Base-by-base conservation (phyloP, 2,329 filamentous ascomycete genomes). In the Cercospora janseana region DNA sequence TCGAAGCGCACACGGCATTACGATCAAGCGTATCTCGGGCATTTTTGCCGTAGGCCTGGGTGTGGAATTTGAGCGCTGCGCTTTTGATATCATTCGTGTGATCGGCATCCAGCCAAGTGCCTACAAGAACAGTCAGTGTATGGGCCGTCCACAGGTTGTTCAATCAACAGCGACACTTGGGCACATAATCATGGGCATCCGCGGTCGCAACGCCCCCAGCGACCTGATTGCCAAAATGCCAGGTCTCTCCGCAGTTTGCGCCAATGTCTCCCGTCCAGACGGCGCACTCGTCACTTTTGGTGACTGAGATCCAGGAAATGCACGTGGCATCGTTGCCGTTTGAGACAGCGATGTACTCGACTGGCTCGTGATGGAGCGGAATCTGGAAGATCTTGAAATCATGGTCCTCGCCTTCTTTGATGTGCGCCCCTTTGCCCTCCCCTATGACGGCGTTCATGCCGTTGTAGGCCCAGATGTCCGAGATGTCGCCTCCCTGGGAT, bases 251-350 rank as follows among this genome's bases (percentile, higher is more conserved):
- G n/a, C 31, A 34, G 6, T 34, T 16, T 4, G 31, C 31, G 15
- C 31, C 31, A 13, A 34, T 8, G 13, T 34, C 31, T 2, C 31
- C 31, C 4, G 31, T 34, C 31, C 31, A 34, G 4, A 8, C 31
- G 31, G 13, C 31, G 6, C 31, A n/a, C 9, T 43, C 20, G 24
- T 20, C 15, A 5, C 15, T 12, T 10, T 37, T 8, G 7, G 44
- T 24, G 23, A 27, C 32, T 6, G 43, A 7, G 20, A 46, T 37
- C 43, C 43, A 46, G 12, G 43, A 31, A 9, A 37, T 35, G 27
- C 28, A 46, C 10, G 43, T 46, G 24, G 15, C 43, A 28, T 46
- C 43, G 10, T 35, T 24, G 15, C n/a, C 26, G 28, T 46, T 35
- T n/a, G 15, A 8, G 26, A 46, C 13, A 18, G 29, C 26, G 7